Percentiles rank a stretch among this genome's conserved stretches.
phyloP scores from a whole-genome alignment of 768 basidiomycete species.

The Phanerochaete carnosa region DNA sequence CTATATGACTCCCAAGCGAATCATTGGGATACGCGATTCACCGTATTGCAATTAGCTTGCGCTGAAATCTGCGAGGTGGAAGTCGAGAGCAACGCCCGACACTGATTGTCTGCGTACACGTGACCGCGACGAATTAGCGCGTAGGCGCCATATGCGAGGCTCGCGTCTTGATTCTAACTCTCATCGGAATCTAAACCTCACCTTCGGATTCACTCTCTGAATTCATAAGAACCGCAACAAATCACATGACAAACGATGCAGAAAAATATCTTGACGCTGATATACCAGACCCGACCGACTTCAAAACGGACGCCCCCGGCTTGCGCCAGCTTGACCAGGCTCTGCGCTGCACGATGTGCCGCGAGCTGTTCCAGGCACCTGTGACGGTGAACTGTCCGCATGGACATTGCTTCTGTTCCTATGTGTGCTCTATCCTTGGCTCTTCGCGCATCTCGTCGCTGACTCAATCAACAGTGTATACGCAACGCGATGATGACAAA shows the following conservation, averaged over 20 bases:
- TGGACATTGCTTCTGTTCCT: conserved; percentile 81
- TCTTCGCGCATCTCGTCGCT: background rate
- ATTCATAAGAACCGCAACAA: background rate
- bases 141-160: background rate
- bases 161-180: background rate
- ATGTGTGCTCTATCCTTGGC: conserved; percentile 34
- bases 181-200: background rate
- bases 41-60: too few relatives aligned
- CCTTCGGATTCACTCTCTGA: background rate
- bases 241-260: background rate
- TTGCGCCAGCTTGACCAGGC: conserved; percentile 61
- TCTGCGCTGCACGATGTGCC: conserved; percentile 73
- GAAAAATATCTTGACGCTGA: conserved; percentile 17
- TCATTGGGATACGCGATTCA: too few relatives aligned
- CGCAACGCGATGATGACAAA: conserved; percentile 53
- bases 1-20: too few relatives aligned
- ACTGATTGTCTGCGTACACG: background rate
- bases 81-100: too few relatives aligned
- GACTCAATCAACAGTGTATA: conserved; percentile 56
- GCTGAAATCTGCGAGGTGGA: too few relatives aligned
- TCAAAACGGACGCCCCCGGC: conserved; percentile 52
- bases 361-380: conserved; percentile 69
- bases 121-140: background rate
- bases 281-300: conserved; percentile 68
- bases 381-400: conserved; percentile 57